Conservation (phyloP, 1,139 yeast genomes). For the Zhuliangozyma blackwelliae region DNA sequence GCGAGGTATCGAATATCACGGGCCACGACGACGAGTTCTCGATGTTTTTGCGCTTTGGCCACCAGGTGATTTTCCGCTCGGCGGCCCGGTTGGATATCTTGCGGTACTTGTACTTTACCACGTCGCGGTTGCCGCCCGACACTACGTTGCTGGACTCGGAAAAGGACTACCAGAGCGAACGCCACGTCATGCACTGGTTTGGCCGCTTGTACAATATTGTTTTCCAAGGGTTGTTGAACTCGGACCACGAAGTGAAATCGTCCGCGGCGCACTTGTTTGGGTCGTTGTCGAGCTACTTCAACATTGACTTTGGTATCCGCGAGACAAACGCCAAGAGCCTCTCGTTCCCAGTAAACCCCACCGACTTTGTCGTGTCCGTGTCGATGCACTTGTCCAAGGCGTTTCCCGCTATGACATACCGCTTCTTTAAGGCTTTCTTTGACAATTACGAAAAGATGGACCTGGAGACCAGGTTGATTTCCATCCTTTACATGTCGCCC, state of each 20-base stretch:
- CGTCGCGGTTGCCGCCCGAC: constrained; percentile 44
- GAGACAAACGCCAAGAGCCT: constrained; percentile 56
- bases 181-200: constrained; percentile 34
- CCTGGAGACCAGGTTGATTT: constrained; percentile 27
- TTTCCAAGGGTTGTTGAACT: constrained; percentile 63
- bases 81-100: constrained; percentile 64
- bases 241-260: constrained; percentile 54
- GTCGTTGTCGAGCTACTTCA: constrained; percentile 57
- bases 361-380: constrained; percentile 58
- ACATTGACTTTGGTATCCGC: constrained; percentile 57
- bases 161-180: constrained; percentile 20
- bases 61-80: constrained; percentile 50
- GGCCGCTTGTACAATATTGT: constrained; percentile 63
- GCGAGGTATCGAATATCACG: constrained; percentile 48
- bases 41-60: constrained; percentile 44
- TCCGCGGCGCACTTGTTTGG: constrained; percentile 65
- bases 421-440: constrained; percentile 60
- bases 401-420: constrained; percentile 59
- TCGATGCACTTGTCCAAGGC: constrained; percentile 54
- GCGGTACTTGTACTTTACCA: constrained; percentile 64
- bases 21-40: constrained; percentile 50
- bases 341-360: constrained; percentile 70
- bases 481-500: constrained; percentile 59
- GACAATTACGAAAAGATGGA: constrained; percentile 48
- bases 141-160: constrained; percentile 12